Conservation (phyloP, 2,329 filamentous ascomycete species). For the Coniella vitis region DNA sequence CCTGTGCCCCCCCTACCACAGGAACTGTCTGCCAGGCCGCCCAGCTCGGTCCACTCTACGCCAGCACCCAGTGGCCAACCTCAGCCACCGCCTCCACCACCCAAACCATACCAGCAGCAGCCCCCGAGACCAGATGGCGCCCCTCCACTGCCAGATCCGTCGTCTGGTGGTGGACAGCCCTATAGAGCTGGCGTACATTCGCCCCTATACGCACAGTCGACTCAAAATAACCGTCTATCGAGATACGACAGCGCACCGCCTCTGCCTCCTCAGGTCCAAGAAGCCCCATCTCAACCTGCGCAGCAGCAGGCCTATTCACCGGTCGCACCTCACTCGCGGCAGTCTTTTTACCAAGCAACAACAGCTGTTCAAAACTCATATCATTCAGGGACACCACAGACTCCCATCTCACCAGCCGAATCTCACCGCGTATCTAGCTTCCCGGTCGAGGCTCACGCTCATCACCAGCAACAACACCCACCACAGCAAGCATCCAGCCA, state of each 20-base stretch:
- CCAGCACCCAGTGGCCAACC: slow-evolving; percentile 28
- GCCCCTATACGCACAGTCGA: slow-evolving; percentile 16
- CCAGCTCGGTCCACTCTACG: slow-evolving; percentile 28
- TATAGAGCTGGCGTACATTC: slow-evolving; percentile 12
- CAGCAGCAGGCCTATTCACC: slow-evolving; percentile 12
- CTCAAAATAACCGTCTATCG: slow-evolving; percentile 23
- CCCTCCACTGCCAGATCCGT: slow-evolving; percentile 27
- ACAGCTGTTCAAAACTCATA: slow-evolving; percentile 15
- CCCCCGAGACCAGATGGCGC: slow-evolving; percentile 24
- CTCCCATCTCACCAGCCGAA: slow-evolving; percentile 5
- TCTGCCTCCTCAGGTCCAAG: slow-evolving; percentile 22
- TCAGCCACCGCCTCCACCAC: slow-evolving; percentile 45
- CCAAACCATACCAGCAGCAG: slow-evolving; percentile 40
- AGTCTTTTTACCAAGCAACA: slow-evolving; percentile 19
- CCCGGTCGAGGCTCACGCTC: slow-evolving; percentile 15
- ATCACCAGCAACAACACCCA: slow-evolving; percentile 18
- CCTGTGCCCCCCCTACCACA: slow-evolving; percentile 67
- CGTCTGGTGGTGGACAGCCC: slow-evolving; percentile 24
- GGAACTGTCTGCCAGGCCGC: slow-evolving; percentile 45
- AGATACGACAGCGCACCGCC: slow-evolving; percentile 28
- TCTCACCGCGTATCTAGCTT: slow-evolving; percentile 13
- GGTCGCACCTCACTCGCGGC: slow-evolving; percentile 24
- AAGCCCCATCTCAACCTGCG: slow-evolving; percentile 7
- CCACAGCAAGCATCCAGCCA: not conserved
- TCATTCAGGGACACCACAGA: slow-evolving; percentile 15